These are phyloP conservation scores for Boletus subcaerulescens DNA, from an alignment of 768 basidiomycete species.

Conservation along the genomic window DNA sequence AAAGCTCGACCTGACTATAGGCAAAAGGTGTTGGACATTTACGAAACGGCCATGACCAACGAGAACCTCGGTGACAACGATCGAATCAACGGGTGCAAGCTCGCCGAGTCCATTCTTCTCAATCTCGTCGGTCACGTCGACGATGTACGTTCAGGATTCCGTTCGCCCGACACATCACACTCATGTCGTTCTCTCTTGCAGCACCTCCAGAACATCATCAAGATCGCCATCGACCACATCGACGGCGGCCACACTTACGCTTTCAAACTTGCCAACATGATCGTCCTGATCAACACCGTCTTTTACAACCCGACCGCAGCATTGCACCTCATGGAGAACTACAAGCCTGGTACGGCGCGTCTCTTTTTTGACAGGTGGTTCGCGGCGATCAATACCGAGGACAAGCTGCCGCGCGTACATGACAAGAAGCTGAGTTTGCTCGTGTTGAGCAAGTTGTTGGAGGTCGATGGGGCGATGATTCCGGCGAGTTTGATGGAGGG, in stretches of 20 bases:
- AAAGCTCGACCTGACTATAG: constrained; percentile 71
- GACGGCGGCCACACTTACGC: constrained; percentile 60
- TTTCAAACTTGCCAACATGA: constrained; percentile 73
- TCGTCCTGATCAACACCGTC: constrained; percentile 79
- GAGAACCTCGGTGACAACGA: constrained; percentile 80
- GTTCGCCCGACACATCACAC: neutral
- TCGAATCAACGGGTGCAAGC: constrained; percentile 78
- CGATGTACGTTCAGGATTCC: constrained; percentile 49
- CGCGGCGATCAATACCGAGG: constrained; percentile 56
- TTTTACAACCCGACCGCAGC: constrained; percentile 81
- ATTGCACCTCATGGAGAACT: constrained; percentile 68
- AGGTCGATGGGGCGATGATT: constrained; percentile 55
- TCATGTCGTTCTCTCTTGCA: constrained; percentile 24
- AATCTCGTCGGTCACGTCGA: constrained; percentile 76
- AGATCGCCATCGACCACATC: constrained; percentile 54
- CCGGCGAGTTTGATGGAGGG: constrained; percentile 62
- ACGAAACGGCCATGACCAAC: constrained; percentile 66
- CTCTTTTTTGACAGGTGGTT: constrained; percentile 89
- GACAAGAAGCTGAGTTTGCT: constrained; percentile 84
- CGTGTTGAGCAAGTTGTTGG: constrained; percentile 73
- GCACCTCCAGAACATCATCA: constrained; percentile 65
- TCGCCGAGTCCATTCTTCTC: constrained; percentile 78
- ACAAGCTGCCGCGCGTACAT: constrained; percentile 76
- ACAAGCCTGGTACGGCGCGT: constrained; percentile 57
- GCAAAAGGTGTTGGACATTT: constrained; percentile 81